Evolutionary conservation across 306 rosid genomes (phyloP), one percentile per base, ranked within the genome.

Genomic region (Begonia fuchsioides): DNA sequence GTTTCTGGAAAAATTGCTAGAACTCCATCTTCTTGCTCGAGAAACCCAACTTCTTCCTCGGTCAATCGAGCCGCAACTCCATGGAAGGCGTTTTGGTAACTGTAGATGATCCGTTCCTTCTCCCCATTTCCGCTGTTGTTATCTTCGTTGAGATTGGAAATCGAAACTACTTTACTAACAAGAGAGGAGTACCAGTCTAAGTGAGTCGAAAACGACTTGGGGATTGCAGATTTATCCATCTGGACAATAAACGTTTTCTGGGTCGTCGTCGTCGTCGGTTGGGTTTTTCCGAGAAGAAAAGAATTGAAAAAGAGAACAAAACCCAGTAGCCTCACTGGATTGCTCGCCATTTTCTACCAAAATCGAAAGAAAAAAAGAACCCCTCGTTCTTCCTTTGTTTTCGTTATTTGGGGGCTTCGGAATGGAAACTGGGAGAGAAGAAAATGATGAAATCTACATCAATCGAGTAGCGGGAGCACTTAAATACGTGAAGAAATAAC

Each of bases 211-310:
- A 76, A 81, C 4, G 83, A 44, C 9, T 45, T 52, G 11, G 96
- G 93, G 79, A 67, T 82, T 44, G 86, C 83, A 8, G 90, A 68
- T 50, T 68, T 76, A 13, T 86, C 96, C 79, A 86, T 86, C 61
- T 82, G 96, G 54, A 86, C 50, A 10, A 86, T 76, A 38, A 74
- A 86, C 5, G 81, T 79, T 56, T 70, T 75, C 54, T 58, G 70
- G 15, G 63, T 20, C 1, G 8, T 5, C 35, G 63, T 20, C 1
- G 3, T 26, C 32, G 6, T 26, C 32, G 62, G 15, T 6, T 65
- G 71, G 39, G 79, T 53, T 13, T 49, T 61, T 20, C 79, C 60
- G 13, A 66, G 26, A 55, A 67, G 38, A 11, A 55, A 52, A 10
- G 16, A 38, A 59, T 43, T 17, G 52, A 63, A 59, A 17, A 74